Evolutionary conservation across 768 basidiomycete genomes (phyloP).

Genomic region (Agaricus sinodeliciosus): DNA sequence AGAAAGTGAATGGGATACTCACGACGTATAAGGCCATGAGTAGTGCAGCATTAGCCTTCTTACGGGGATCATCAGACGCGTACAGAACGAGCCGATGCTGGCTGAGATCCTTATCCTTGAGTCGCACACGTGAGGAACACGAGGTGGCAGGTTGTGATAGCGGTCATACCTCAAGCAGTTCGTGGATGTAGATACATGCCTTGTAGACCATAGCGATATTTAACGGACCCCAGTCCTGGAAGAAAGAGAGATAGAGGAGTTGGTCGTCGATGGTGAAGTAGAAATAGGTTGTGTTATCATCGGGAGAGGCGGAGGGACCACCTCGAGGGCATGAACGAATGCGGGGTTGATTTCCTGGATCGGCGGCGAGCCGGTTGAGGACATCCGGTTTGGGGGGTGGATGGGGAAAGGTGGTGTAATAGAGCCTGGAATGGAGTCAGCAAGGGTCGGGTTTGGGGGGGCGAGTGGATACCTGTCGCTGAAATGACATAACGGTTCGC

Average conservation of each 20-base stretch:
- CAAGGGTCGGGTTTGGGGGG: slow-evolving; percentile 4
- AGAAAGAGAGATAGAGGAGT: slow-evolving; percentile 88
- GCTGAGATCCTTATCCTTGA: slow-evolving; percentile 66
- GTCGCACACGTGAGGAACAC: slow-evolving; percentile 30
- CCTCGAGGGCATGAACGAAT: slow-evolving; percentile 55
- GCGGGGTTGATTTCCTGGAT: slow-evolving; percentile 49
- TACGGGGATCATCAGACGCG: slow-evolving; percentile 76
- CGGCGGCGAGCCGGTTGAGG: slow-evolving; percentile 54
- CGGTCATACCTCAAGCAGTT: slow-evolving; percentile 65
- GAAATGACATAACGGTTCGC: slow-evolving; percentile 77
- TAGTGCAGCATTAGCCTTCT: slow-evolving; percentile 93
- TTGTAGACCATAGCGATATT: slow-evolving; percentile 93
- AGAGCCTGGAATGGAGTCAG: slow-evolving; percentile 47
- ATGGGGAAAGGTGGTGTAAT: slow-evolving; percentile 84
- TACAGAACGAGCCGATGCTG: slow-evolving; percentile 82
- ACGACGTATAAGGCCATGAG: slow-evolving; percentile 92
- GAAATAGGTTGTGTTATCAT: slow-evolving; percentile 62
- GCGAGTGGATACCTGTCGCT: slow-evolving; percentile 54
- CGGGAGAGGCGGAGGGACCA: slow-evolving; percentile 59
- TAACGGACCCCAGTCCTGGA: slow-evolving; percentile 90
- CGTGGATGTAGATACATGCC: slow-evolving; percentile 86
- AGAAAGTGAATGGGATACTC: slow-evolving; percentile 23
- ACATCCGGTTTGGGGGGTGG: slow-evolving; percentile 60
- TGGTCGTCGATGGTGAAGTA: slow-evolving; percentile 94
- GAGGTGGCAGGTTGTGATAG: slow-evolving; percentile 21